Base-by-base conservation (phyloP, 2,329 filamentous ascomycete genomes). In the Claviceps sp. region DNA sequence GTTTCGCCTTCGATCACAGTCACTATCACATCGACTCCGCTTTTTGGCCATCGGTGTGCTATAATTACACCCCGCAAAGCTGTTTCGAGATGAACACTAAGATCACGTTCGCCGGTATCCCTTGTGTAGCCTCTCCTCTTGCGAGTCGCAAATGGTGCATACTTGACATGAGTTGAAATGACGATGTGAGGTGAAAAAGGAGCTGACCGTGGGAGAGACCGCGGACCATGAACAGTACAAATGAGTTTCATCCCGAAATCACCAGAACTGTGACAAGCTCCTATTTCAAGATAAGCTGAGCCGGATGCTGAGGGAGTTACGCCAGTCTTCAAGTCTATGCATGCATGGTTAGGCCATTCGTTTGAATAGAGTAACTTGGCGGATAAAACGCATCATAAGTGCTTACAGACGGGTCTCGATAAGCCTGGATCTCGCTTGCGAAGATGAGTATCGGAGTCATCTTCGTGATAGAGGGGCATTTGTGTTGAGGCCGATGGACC, bases 41-140 rank as follows among this genome's bases (percentile, higher is more conserved):
- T 95, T 74, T 98, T 98, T n/a, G 93, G 93, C 88, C 91, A 98
- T 53, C 91, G 77, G 64, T 96, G 90, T 14, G 88, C 89, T 62
- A 97, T 91, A 49, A 97, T 82, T 7, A 88, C 86, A 1, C 91
- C 91, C 37, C 89, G 80, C 49, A 98, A 74, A 26, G 93, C 90
- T 16, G 88, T 91, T 67, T 97, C 90, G 3, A 98, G 73, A 65
- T 97, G 91, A 11, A 90, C 85, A 13, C 88, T 88, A 2, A 98
- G 76, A 64, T 98, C 93, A 49, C 90, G 80, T 70, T 98, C 93
- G 55, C 78, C 84, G 16, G 84, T 76, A 65, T 97, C 91, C 46
- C 90, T 82, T 22, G 95, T 72, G 64, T 96, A 95, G 13, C 90
- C 88, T 64, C 86, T 80, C 53, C 93, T 78, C 60, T 85, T 79